These are phyloP conservation scores for Thelonectria blattea DNA, from an alignment of 2,329 filamentous ascomycete genomes.

Conservation along the genomic window DNA sequence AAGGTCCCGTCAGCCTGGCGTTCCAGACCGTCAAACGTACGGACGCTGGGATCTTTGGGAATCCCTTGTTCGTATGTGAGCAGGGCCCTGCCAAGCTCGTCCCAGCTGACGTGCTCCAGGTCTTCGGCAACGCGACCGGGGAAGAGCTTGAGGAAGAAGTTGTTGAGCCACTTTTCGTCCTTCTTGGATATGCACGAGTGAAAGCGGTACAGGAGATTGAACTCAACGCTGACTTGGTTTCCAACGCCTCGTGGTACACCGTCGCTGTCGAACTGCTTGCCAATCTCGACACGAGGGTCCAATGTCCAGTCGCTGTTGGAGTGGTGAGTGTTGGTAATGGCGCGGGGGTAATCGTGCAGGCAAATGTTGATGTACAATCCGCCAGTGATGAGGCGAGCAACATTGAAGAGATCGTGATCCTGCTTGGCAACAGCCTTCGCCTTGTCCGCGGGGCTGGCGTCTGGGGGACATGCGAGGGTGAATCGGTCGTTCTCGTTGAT, in stretches of 20 bases:
- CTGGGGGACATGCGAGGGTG: constrained; percentile 19
- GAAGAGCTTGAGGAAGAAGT: constrained; percentile 49
- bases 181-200: constrained; percentile 65
- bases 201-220: constrained; percentile 72
- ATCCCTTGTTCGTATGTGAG: constrained; percentile 26
- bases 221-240: constrained; percentile 72
- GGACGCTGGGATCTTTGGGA: constrained; percentile 49
- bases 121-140: constrained; percentile 44
- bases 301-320: constrained; percentile 66
- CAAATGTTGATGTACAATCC: constrained; percentile 64
- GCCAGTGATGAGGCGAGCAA: constrained; percentile 58
- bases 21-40: constrained; percentile 56
- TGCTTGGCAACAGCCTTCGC: constrained; percentile 48
- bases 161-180: constrained; percentile 67
- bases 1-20: constrained; percentile 58
- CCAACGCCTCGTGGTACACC: constrained; percentile 62
- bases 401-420: constrained; percentile 63
- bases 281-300: constrained; percentile 66
- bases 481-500: constrained; percentile 74
- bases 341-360: constrained; percentile 65
- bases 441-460: constrained; percentile 34
- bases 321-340: constrained; percentile 65
- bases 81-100: constrained; percentile 31
- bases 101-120: constrained; percentile 42
- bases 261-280: constrained; percentile 47